A percentile compares a stretch with the other conserved stretches of the same genome.
Evolutionary conservation across 75 land plant genomes (phyloP).

Genomic region (Sequoia sempervirens): DNA sequence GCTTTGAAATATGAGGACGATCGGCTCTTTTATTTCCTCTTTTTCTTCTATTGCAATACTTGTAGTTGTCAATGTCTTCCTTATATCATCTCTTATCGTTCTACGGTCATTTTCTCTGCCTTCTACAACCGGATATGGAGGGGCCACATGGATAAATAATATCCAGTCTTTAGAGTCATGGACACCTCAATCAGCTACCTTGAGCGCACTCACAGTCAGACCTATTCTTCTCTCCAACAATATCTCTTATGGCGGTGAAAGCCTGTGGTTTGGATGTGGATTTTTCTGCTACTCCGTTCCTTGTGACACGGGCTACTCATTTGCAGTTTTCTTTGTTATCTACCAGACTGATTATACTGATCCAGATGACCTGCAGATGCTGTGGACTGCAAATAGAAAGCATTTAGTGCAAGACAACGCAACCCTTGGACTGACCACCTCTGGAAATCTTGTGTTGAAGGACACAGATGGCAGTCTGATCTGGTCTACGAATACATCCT

Average conservation of each 20-base stretch:
- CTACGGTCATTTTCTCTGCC: not conserved
- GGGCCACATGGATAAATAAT: not conserved
- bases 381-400: slow-evolving; percentile 43
- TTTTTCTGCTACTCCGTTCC: not conserved
- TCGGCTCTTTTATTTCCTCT: too few species aligned
- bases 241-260: not conserved
- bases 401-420: slow-evolving; percentile 17
- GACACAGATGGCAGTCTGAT: slow-evolving; percentile 27
- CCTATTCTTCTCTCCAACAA: not conserved
- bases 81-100: not conserved
- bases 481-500: slow-evolving; percentile 29
- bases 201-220: not conserved
- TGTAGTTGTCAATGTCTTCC: too few species aligned
- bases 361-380: slow-evolving; percentile 8
- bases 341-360: not conserved
- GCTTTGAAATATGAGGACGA: too few species aligned
- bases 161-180: not conserved
- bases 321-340: not conserved
- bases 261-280: not conserved
- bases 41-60: not conserved
- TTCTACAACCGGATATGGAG: not conserved
- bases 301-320: not conserved
- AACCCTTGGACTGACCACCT: slow-evolving; percentile 17
- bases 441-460: slow-evolving; percentile 20
- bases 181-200: not conserved